Base-by-base conservation (phyloP, 2,329 filamentous ascomycete species). In the Sporothrix variecibatus region DNA sequence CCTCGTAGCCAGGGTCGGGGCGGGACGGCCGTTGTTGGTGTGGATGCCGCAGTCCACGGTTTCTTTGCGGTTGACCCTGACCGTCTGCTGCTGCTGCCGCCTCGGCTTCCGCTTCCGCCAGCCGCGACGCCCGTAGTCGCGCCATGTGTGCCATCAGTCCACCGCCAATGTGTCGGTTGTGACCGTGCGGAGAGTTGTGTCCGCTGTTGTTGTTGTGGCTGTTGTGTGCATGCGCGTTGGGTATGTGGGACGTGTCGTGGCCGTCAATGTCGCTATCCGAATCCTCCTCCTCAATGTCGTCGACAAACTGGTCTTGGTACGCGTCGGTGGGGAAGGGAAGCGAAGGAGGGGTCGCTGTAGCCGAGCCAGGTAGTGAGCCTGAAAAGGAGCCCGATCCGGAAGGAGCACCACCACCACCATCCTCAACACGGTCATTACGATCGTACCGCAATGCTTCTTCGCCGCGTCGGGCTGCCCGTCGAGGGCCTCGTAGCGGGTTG, bases 401-500 rank as follows among this genome's bases (percentile, higher is more conserved):
- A 28, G 51, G 51, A 56, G 51, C 51, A n/a, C 3, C 23, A 3
- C 11, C 1, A 49, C 3, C 12, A 20, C 43, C 43, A 4, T 3
- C 43, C 40, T 8, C 12, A 34, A 34, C 34, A 15, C 74, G 62
- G 43, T 68, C 12, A 34, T 3, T 8, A 15, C 74, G 62, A 34
- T 68, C 68, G 43, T 74, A 75, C 1, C 68, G 56, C 64, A 74
- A n/a, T 0, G 74, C 53, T 5, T 38, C 65, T 31, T 74, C 75
- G 34, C 74, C 76, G 9, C 73, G 74, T 7, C 74, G 56, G 1
- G 68, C 26, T 2, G 74, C 73, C 26, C 76, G 68, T 8, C 76
- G 51, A 8, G 75, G 76, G 7, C 76, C 76, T 1, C 75, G 76
- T 9, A 74, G 20, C 31, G 67, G 74, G 17, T 76, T 74, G 46